Evolutionary conservation across 2,329 filamentous ascomycete genomes (phyloP), one percentile per base, ranked within the genome.

Genomic region (Colletotrichum magnum): DNA sequence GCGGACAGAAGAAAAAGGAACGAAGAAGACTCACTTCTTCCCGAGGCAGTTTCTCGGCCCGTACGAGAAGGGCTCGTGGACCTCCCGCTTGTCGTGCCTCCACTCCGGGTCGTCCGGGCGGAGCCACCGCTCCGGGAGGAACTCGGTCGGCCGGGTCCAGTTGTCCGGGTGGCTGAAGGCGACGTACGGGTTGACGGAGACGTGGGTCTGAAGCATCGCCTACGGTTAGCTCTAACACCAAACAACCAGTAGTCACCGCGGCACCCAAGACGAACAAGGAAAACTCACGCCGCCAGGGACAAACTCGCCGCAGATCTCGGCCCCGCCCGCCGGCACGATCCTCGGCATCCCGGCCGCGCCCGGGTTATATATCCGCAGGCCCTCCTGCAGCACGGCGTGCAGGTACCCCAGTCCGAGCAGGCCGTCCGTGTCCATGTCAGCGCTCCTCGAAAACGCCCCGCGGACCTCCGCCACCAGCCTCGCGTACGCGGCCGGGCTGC

Each of bases 1-100:
- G 10, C 3, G 16, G 28, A 1, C 6, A 6, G n/a, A n/a, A 24
- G 32, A 41, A 21, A 12, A 41, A 13, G 3, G 10, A 12, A 12
- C 7, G 5, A 26, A 10, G 75, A 3, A 13, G 5, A 70, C 77
- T 72, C 71, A 80, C 79, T 86, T 86, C 65, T 78, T 79, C 1
- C 85, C 86, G 28, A 88, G 77, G 66, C 86, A 88, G 52, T 86
- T 85, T 2, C 86, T 76, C 9, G 86, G 81, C 0, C 86, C 85
- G 2, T 83, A 59, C 10, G 81, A 80, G 68, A 88, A 87, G 2
- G 86, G 83, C 74, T 87, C 82, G 62, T 84, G 77, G 2, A 79
- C 80, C 0, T 83, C 81, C 47, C 78, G 75, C 47, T 78, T 80
- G 67, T 88, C 86, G n/a, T 71, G 45, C 59, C 24, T 45, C 59